Base-by-base conservation (phyloP, 1,284 basidiomycete genomes). In the Malassezia caprae region DNA sequence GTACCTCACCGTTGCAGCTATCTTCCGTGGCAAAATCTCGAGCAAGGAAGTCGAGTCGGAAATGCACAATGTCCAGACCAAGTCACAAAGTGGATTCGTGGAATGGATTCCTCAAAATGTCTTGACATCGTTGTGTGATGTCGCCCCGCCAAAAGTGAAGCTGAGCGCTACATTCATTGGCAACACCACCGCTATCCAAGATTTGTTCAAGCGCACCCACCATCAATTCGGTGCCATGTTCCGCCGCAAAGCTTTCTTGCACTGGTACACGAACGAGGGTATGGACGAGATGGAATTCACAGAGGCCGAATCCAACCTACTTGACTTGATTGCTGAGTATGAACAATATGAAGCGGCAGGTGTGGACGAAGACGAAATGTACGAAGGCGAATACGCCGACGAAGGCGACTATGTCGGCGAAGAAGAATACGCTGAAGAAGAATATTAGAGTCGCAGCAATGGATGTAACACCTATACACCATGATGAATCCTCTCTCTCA, bases 1-100 rank as follows among this genome's bases (percentile, higher is more conserved):
- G 73, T 81, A 34, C 76, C 83, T 53, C 68, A 76, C 37, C 86
- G 62, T 63, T 53, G 71, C 69, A 37, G 69, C 67, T 26, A 68
- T 74, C 56, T 69, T 71, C 70, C 67, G 74, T 42, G 74, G 74
- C 52, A 65, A 70, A 56, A 51, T 51, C 27, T 59, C 63, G 28
- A 51, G 56, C 57, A 47, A 60, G 86, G 86, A 73, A 45, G 74
- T 75, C 35, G 74, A 76, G 61, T 59, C 67, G 37, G 67, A 72
- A 59, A 74, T 76, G 72, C 66, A 65, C 50, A 61, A 55, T 45
- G 62, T 71, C 44, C 73, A 76, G 66, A 58, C 63, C 53, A 67
- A 72, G 63, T 63, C 72, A 55, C 63, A 69, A 32, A 53, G 56
- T 23, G 62, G 64, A 46, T 75, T 73, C 37, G 67, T 76, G 47